These are phyloP conservation scores for Sodiomyces alkalinus DNA, from an alignment of 2,329 filamentous ascomycete genomes.

Conservation along the genomic window DNA sequence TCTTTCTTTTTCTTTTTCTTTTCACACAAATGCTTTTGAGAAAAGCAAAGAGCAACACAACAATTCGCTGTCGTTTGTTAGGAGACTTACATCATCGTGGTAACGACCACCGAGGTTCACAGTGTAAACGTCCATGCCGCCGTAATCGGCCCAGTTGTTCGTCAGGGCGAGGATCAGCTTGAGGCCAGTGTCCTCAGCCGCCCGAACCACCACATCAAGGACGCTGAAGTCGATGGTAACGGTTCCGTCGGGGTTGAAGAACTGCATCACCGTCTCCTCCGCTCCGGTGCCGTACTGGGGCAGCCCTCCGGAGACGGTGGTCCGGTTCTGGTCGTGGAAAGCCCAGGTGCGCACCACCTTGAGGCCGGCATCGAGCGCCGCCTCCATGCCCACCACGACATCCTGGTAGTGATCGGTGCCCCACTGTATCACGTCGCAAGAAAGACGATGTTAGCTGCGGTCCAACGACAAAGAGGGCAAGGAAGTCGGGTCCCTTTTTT, in stretches of 20 bases:
- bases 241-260: slow-evolving; percentile 26
- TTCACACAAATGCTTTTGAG: too few species aligned
- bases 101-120: slow-evolving; percentile 30
- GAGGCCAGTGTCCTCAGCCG: slow-evolving; percentile 28
- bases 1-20: too few species aligned
- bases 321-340: slow-evolving; percentile 40
- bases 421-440: slow-evolving; percentile 18
- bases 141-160: slow-evolving; percentile 40
- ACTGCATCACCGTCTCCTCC: slow-evolving; percentile 29
- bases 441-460: too few species aligned
- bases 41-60: neutral
- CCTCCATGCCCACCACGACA: slow-evolving; percentile 27
- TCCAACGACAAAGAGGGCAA: too few species aligned
- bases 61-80: neutral
- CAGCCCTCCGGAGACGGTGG: slow-evolving; percentile 26
- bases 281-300: slow-evolving; percentile 34
- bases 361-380: slow-evolving; percentile 30
- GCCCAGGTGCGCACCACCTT: slow-evolving; percentile 42
- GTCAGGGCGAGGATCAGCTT: slow-evolving; percentile 35
- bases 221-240: slow-evolving; percentile 24
- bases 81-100: slow-evolving; percentile 25
- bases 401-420: slow-evolving; percentile 26
- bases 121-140: slow-evolving; percentile 38
- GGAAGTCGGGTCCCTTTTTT: too few species aligned
- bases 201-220: slow-evolving; percentile 34